Evolutionary conservation across 768 basidiomycete genomes (phyloP).

Genomic region (Leccinum imitatum): DNA sequence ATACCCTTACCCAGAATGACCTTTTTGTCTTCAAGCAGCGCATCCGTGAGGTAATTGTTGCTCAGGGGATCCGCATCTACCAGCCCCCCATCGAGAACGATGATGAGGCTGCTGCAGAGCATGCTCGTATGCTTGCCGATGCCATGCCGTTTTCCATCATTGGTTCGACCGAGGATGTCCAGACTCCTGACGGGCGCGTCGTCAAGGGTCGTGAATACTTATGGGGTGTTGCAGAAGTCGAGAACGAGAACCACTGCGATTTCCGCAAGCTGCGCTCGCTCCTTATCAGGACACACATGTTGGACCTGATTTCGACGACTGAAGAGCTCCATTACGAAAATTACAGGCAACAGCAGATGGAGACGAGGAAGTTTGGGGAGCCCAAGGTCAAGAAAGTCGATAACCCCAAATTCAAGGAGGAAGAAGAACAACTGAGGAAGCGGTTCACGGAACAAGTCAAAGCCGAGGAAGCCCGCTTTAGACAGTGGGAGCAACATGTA

Average conservation of each 20-base stretch:
- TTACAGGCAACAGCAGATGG: conserved; percentile 98
- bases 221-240: conserved; percentile 99
- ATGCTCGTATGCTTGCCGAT: conserved; percentile 80
- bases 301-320: conserved; percentile 93
- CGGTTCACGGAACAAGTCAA: conserved; percentile 99
- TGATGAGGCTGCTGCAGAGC: conserved; percentile 82
- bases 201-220: conserved; percentile 99
- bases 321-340: conserved; percentile 98
- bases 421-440: conserved; percentile 95
- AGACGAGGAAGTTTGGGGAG: conserved; percentile 98
- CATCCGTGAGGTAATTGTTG: conserved; percentile 86
- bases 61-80: conserved; percentile 95
- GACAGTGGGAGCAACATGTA: conserved; percentile 99
- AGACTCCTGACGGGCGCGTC: conserved; percentile 82
- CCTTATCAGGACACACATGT: conserved; percentile 96
- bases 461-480: conserved; percentile 94
- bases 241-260: conserved; percentile 99
- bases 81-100: conserved; percentile 89
- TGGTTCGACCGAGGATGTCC: conserved; percentile 93
- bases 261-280: conserved; percentile 97
- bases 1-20: conserved; percentile 94
- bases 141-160: conserved; percentile 99
- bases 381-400: conserved; percentile 98
- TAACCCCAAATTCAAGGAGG: conserved; percentile 99
- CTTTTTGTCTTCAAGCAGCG: conserved; percentile 90